Base-by-base conservation (phyloP, 2,329 filamentous ascomycete genomes). In the Leptodontidium sp. region DNA sequence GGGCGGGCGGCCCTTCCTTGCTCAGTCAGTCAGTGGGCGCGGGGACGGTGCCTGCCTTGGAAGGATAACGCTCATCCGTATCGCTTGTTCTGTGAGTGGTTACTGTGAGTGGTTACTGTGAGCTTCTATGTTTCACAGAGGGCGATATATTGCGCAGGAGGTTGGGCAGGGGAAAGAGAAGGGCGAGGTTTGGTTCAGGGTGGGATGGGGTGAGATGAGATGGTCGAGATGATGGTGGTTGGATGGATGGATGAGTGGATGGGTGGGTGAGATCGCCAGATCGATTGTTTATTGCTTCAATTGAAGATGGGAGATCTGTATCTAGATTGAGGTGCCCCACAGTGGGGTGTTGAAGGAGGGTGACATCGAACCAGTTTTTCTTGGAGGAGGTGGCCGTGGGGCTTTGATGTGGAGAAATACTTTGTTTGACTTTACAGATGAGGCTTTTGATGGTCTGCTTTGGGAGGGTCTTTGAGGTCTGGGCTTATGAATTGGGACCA, bases 261-360 rank as follows among this genome's bases (percentile, higher is more conserved):
- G 8, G 12, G 11, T 43, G 35, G 35, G 57, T 24, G 32, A 21
- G 35, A 58, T 58, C 35, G 55, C n/a, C n/a, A 40, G 32, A 38
- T 58, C 55, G 17, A 58, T 38, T 58, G 35, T 58, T 40, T 24
- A 24, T 40, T 38, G 35, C 55, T 24, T 40, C 40, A 21, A 40
- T 40, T 58, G 32, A 29, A 58, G 55, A 57, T 57, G n/a, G 35
- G 38, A 40, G 35, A 43, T 59, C 35, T 40, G 14, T 43, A 26
- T 59, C 57, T 59, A 59, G 57, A 59, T 59, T 26, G 57, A 43
- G n/a, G 24, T 15, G 57, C 57, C 35, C 57, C 57, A 59, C 35
- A 43, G 57, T 59, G 57, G 57, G 57, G 35, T 45, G 38, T 45
- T n/a, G 7, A 59, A 15, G 21, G 21, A 43, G n/a, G 55, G 55